Conservation (phyloP, 192 early-diverging fungal species). For the Pilobolus umbonatus region DNA sequence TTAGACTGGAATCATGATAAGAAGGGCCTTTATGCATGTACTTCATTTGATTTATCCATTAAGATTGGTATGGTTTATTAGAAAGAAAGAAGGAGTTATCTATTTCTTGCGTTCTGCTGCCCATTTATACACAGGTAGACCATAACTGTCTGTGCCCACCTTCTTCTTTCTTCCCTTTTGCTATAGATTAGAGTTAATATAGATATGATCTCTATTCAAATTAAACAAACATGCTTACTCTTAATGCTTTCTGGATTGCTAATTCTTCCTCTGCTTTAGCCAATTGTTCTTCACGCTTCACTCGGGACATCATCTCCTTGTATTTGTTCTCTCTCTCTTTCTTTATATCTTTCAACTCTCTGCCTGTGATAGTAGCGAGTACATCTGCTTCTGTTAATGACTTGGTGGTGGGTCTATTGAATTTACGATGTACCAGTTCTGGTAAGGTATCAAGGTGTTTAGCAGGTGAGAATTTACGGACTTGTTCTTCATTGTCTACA, state of each 20-base stretch:
- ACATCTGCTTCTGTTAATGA: constrained; percentile 47
- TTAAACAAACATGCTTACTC: constrained; percentile 38
- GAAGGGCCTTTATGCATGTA: constrained; percentile 57
- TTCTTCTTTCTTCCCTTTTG: constrained; percentile 76
- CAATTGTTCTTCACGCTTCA: constrained; percentile 75
- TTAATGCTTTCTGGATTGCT: constrained; percentile 69
- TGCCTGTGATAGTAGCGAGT: constrained; percentile 26
- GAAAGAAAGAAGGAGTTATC: not conserved
- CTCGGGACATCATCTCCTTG: constrained; percentile 68
- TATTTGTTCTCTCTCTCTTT: constrained; percentile 43
- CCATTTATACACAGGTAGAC: constrained; percentile 91
- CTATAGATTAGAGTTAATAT: constrained; percentile 25
- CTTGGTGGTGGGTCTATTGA: constrained; percentile 69
- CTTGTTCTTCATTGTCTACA: constrained; percentile 63
- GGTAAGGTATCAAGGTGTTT: constrained; percentile 80
- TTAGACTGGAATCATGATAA: constrained; percentile 67
- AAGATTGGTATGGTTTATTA: constrained; percentile 52
- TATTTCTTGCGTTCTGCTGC: constrained; percentile 83
- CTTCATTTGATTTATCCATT: constrained; percentile 63
- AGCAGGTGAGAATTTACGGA: constrained; percentile 61
- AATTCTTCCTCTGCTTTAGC: constrained; percentile 69
- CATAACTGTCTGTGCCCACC: constrained; percentile 76
- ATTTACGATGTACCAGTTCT: constrained; percentile 73
- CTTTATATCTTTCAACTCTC: constrained; percentile 17
- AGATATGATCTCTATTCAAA: not conserved